phyloP scores from a whole-genome alignment of 371 early-diverging fungal genomes.

The Rhizomucor pusillus region DNA sequence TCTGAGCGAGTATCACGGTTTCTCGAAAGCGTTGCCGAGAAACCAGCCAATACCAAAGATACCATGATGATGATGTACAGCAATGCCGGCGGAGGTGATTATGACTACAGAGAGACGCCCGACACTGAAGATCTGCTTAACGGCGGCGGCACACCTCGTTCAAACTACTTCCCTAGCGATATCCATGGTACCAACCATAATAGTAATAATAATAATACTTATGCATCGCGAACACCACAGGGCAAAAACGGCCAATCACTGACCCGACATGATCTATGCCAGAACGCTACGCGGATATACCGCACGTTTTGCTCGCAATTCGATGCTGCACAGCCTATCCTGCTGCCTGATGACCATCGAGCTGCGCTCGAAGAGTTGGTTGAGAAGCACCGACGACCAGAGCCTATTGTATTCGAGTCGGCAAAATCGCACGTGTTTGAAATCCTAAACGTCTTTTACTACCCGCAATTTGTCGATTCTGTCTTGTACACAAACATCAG shows the following conservation, averaged over 20 bases:
- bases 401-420: slow-evolving; percentile 48
- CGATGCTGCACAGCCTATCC: slow-evolving; percentile 42
- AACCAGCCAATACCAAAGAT: slow-evolving; percentile 13
- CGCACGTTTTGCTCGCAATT: slow-evolving; percentile 38
- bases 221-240: slow-evolving; percentile 32
- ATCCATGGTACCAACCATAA: slow-evolving; percentile 2
- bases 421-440: slow-evolving; percentile 45
- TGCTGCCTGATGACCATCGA: slow-evolving; percentile 46
- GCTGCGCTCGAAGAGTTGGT: slow-evolving; percentile 37
- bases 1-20: slow-evolving; percentile 26
- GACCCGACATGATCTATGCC: slow-evolving; percentile 34
- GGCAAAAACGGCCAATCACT: slow-evolving; percentile 21
- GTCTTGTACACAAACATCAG: slow-evolving; percentile 37
- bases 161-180: slow-evolving; percentile 11
- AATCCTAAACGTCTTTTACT: slow-evolving; percentile 47
- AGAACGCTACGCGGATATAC: slow-evolving; percentile 47
- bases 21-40: slow-evolving; percentile 12
- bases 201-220: slow-evolving; percentile 7
- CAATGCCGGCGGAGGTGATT: background rate
- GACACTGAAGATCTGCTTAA: slow-evolving; percentile 30
- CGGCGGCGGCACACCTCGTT: no score
- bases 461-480: slow-evolving; percentile 43
- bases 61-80: slow-evolving; percentile 9
- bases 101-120: slow-evolving; percentile 19
- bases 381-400: slow-evolving; percentile 41